Evolutionary conservation across 768 basidiomycete genomes (phyloP), one percentile per base, ranked within the genome.

Genomic region (Trametes cinnabarina): DNA sequence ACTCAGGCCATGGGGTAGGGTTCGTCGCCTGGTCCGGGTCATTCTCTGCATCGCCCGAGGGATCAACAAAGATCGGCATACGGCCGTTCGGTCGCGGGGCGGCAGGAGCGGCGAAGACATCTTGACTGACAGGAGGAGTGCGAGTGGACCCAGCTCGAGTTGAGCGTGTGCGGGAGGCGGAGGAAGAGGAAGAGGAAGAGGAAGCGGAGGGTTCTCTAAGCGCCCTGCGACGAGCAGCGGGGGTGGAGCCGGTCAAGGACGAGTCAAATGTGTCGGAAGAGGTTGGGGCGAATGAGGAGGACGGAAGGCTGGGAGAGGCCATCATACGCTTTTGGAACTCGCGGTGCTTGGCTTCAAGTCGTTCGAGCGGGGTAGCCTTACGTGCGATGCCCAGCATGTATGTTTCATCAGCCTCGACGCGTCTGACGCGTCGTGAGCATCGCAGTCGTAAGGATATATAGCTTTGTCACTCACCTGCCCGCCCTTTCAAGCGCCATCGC

Each of bases 301-400:
- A 22, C 76, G 70, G 10, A 75, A 75, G 67, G 34, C 73, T 73
- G 2, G 73, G 65, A 39, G 69, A 69, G 23, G 80, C 77, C 86
- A 92, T 88, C 90, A 92, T 94, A 51, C 92, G 88, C 76, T 82
- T 94, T 70, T 94, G 92, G 73, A 98, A 98, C 41, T 95, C 93
- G 51, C 82, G 73, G 67, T 95, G 86, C 63, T 88, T 82, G 50
- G 75, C 79, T 70, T 90, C 83, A 3, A 99, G 79, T 47, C 86
- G 87, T 37, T 93, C 92, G 17, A 93, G 74, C 0, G 95, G 94
- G 10, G 79, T 71, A 0, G 92, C 95, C 55, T 83, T 83, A 44
- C 97, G 79, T 28, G 90, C 88, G 48, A 98, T 90, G 1, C 94
- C 97, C 3, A 99, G 79, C n/a, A 80, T 73, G 71, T 94, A 97